phyloP scores from a whole-genome alignment of 148 eudicot genomes.

The Arctostaphylos glauca region DNA sequence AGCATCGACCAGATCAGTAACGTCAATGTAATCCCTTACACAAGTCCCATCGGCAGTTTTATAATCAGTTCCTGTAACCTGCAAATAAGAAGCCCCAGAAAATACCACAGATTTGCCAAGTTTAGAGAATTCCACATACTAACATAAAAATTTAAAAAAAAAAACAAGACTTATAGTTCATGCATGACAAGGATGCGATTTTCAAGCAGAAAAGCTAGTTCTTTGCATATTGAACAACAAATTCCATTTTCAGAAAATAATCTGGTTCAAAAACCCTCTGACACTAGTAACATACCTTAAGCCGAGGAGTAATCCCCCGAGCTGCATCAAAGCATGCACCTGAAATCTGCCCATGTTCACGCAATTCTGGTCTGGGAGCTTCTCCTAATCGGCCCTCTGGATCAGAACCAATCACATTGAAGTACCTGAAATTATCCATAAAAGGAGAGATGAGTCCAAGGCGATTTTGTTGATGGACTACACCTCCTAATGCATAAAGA shows the following conservation, averaged over 20 bases:
- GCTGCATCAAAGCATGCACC: conserved; percentile 99
- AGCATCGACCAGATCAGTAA: conserved; percentile 94
- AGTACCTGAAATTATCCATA: conserved; percentile 53
- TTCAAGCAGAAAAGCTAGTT: not conserved
- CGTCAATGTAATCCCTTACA: conserved; percentile 87
- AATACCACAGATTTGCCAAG: not conserved
- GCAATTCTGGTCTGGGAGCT: conserved; percentile 93
- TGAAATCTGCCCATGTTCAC: conserved; percentile 89
- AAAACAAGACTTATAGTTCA: not conserved
- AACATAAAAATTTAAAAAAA: not conserved
- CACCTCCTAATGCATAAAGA: not conserved
- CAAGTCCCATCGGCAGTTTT: conserved; percentile 86
- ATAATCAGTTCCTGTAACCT: conserved; percentile 81
- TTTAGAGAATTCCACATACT: not conserved
- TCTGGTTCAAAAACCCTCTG: not conserved
- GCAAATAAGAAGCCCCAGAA: too few species aligned
- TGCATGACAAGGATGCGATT: not conserved
- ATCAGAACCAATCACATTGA: conserved; percentile 96
- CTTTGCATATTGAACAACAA: not conserved
- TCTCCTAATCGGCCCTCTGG: conserved; percentile 94
- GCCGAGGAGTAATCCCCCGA: conserved; percentile 78
- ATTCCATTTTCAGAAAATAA: not conserved
- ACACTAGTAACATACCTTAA: conserved; percentile 29
- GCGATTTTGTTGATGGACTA: not conserved
- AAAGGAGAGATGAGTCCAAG: conserved; percentile 1